phyloP scores from a whole-genome alignment of 2,329 filamentous ascomycete genomes.

The Cercospora sp. region DNA sequence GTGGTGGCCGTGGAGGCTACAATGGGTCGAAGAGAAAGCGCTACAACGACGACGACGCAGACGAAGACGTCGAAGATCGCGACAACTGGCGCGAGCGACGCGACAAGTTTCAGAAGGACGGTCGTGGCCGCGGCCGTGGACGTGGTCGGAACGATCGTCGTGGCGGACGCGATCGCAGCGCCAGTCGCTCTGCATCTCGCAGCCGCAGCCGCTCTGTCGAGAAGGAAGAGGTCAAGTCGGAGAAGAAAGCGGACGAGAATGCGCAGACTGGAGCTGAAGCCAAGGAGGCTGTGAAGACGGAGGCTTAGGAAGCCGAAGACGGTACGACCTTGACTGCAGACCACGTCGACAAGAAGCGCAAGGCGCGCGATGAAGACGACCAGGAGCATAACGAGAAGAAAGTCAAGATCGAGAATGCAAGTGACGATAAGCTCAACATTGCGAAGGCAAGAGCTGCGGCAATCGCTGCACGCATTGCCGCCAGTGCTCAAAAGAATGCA shows the following conservation, averaged over 20 bases:
- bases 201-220: conserved; percentile 23
- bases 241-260: conserved; percentile 19
- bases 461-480: not conserved
- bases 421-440: not conserved
- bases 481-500: not conserved
- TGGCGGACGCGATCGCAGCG: conserved; percentile 22
- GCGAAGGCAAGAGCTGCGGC: not conserved
- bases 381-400: not conserved
- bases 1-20: conserved; percentile 34
- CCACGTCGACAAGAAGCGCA: not conserved
- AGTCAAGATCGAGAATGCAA: not conserved
- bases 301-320: conserved; percentile 16
- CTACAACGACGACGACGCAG: conserved; percentile 24
- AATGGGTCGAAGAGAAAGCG: conserved; percentile 33
- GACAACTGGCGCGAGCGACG: conserved; percentile 30
- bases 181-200: conserved; percentile 16
- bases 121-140: conserved; percentile 21
- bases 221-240: conserved; percentile 20
- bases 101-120: conserved; percentile 27
- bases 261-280: conserved; percentile 9
- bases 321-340: not conserved
- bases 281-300: conserved; percentile 17
- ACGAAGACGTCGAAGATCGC: conserved; percentile 29
- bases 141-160: conserved; percentile 13
- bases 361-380: not conserved